These are phyloP conservation scores for Trichoderma gracile DNA, from an alignment of 2,329 filamentous ascomycete genomes.

Conservation along the genomic window DNA sequence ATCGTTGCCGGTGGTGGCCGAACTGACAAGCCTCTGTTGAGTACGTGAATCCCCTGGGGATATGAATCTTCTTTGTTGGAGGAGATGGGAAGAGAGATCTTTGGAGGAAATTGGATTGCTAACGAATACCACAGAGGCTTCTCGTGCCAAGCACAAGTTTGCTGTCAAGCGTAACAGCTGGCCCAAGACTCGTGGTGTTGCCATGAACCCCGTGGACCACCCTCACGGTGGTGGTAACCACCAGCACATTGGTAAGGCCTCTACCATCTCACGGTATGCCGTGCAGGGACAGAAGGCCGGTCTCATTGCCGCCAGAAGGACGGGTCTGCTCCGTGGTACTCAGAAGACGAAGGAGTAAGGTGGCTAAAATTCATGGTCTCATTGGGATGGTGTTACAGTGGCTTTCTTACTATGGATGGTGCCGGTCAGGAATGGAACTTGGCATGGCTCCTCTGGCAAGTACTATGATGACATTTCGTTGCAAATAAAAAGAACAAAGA, in stretches of 20 bases:
- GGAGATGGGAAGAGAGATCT: not conserved
- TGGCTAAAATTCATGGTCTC: slow-evolving; percentile 54
- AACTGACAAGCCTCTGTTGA: slow-evolving; percentile 99
- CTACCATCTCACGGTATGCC: slow-evolving; percentile 97
- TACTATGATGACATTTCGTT: slow-evolving; percentile 52
- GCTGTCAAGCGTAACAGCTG: slow-evolving; percentile 99
- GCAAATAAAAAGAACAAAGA: slow-evolving; percentile 41
- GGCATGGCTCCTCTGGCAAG: slow-evolving; percentile 50
- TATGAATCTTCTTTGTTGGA: not conserved
- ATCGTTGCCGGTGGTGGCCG: slow-evolving; percentile 99
- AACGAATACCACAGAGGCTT: slow-evolving; percentile 72
- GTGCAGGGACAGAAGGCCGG: slow-evolving; percentile 99
- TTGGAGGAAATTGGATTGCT: slow-evolving; percentile 38
- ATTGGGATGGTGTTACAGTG: slow-evolving; percentile 67
- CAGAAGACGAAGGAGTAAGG: slow-evolving; percentile 98
- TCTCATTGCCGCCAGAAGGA: slow-evolving; percentile 99
- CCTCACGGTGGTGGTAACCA: slow-evolving; percentile 99
- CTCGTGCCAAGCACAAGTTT: slow-evolving; percentile 99
- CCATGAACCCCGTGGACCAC: slow-evolving; percentile 99
- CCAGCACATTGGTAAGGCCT: slow-evolving; percentile 99
- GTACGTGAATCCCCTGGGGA: slow-evolving; percentile 56
- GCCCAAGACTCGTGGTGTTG: slow-evolving; percentile 99
- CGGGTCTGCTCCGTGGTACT: slow-evolving; percentile 99
- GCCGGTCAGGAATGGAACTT: slow-evolving; percentile 50
- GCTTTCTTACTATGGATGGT: slow-evolving; percentile 59